Evolutionary conservation across 139 green algal genomes (phyloP).

Genomic region (Eudorina sp.): DNA sequence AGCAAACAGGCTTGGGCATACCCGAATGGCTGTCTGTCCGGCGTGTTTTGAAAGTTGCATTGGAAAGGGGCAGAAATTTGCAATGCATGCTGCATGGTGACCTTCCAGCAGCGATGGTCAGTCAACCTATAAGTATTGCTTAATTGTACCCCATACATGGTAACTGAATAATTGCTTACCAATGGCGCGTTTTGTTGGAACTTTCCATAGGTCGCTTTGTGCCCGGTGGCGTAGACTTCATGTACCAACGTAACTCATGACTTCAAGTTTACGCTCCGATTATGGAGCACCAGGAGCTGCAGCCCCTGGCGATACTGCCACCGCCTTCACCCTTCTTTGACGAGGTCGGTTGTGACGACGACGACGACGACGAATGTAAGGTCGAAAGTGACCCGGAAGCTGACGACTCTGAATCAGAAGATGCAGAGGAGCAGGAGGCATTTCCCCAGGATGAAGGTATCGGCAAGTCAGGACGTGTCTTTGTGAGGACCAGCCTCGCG

Average conservation of each 20-base stretch:
- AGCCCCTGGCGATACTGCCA: not conserved
- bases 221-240: not conserved
- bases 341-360: not conserved
- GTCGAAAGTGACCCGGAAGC: not conserved
- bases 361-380: slow-evolving; percentile 43
- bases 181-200: not conserved
- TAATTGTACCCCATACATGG: too few species aligned
- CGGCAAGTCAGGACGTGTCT: too few species aligned
- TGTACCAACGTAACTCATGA: slow-evolving; percentile 25
- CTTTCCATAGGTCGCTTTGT: not conserved
- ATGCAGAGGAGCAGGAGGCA: slow-evolving; percentile 6
- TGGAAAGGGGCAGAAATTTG: too few species aligned
- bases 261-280: not conserved
- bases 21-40: too few species aligned
- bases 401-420: slow-evolving; percentile 24
- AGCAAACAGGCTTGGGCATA: too few species aligned
- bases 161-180: not conserved
- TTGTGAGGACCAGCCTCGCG: too few species aligned
- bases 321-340: not conserved
- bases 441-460: slow-evolving; percentile 15
- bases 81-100: too few species aligned
- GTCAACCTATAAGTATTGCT: too few species aligned
- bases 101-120: too few species aligned
- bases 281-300: slow-evolving; percentile 28
- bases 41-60: too few species aligned